phyloP scores from a whole-genome alignment of 75 land plant genomes.

The Azolla pinnata region DNA sequence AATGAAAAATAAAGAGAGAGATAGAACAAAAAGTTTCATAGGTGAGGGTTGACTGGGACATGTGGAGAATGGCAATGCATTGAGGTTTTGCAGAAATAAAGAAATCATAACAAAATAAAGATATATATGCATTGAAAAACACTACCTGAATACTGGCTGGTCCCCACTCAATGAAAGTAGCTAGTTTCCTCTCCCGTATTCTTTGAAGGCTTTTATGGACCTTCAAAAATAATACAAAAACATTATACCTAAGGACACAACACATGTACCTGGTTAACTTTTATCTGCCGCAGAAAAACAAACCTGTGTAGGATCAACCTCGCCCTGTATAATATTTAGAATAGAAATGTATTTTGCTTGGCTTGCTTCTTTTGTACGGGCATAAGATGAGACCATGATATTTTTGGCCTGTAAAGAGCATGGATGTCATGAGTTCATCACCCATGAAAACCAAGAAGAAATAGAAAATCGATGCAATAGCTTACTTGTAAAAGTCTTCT shows the following conservation, averaged over 20 bases:
- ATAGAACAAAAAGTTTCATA: too few species aligned
- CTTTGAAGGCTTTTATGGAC: conserved; percentile 98
- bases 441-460: too few species aligned
- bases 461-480: neutral
- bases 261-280: too few species aligned
- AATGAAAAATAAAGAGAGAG: too few species aligned
- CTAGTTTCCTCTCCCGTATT: conserved; percentile 98
- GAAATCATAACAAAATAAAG: too few species aligned
- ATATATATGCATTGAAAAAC: too few species aligned
- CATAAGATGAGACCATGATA: conserved; percentile 98
- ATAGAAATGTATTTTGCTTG: conserved; percentile 99
- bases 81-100: too few species aligned
- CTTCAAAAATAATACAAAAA: conserved; percentile 35
- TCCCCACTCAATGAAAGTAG: conserved; percentile 99
- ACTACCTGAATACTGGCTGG: conserved; percentile 99
- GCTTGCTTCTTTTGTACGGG: conserved; percentile 96
- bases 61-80: too few species aligned
- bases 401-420: conserved; percentile 65
- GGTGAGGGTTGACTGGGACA: too few species aligned
- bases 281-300: too few species aligned
- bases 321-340: conserved; percentile 96
- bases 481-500: conserved; percentile 94
- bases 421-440: neutral
- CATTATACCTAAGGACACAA: too few species aligned
- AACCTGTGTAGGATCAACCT: conserved; percentile 99